phyloP scores from a whole-genome alignment of 768 basidiomycete genomes.

The Russula dissimulans region DNA sequence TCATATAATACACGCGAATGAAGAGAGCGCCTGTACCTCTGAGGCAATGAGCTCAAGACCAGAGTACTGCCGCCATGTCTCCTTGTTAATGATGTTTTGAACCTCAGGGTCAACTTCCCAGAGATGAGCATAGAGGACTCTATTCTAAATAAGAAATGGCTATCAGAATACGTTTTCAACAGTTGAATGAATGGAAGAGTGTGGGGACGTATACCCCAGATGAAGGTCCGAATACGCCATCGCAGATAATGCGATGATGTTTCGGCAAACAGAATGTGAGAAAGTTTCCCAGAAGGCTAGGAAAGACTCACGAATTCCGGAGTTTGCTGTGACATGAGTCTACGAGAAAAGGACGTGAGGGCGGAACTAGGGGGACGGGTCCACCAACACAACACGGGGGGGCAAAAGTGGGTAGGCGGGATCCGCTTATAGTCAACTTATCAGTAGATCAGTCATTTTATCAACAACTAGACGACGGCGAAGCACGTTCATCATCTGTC shows the following conservation, averaged over 20 bases:
- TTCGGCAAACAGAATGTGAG: too few relatives aligned
- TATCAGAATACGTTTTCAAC: background rate
- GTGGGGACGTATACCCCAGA: too few relatives aligned
- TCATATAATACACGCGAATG: background rate
- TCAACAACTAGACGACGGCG: too few relatives aligned
- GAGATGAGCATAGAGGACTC: conserved; percentile 78
- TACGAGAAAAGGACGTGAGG: background rate
- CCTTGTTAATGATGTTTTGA: conserved; percentile 96
- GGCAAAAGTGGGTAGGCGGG: too few relatives aligned
- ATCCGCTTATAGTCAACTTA: too few relatives aligned
- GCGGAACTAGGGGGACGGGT: conserved; percentile 24
- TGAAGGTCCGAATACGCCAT: background rate
- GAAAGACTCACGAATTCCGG: conserved; percentile 17
- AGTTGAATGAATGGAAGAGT: too few relatives aligned
- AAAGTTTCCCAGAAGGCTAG: background rate
- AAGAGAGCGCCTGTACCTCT: conserved; percentile 49
- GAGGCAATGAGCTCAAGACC: conserved; percentile 98
- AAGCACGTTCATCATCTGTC: too few relatives aligned
- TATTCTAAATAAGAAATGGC: conserved; percentile 54
- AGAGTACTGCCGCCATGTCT: conserved; percentile 97
- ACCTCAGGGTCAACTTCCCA: conserved; percentile 91
- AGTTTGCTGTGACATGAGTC: conserved; percentile 15
- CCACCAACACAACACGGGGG: conserved; percentile 2
- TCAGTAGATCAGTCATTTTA: too few relatives aligned
- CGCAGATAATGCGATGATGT: conserved; percentile 65